Conservation (phyloP, 257 asterid species). For the Plantago ovata region DNA sequence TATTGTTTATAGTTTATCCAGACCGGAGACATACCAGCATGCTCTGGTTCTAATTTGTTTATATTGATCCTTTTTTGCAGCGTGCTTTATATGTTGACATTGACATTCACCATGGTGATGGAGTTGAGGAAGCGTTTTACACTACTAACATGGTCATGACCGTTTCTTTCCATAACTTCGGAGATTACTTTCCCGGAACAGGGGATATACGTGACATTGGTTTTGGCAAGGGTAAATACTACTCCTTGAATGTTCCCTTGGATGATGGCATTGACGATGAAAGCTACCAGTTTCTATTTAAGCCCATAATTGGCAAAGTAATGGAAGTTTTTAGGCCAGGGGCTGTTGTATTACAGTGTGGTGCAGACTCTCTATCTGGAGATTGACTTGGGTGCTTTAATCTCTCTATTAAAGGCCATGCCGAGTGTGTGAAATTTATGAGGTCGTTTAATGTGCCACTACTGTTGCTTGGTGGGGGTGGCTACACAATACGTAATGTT, state of each 20-base stretch:
- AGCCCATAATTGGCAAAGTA: conserved; percentile 58
- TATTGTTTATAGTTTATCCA: too few relatives aligned
- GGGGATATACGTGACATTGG: conserved; percentile 59
- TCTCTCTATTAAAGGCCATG: too few relatives aligned
- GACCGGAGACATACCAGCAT: too few relatives aligned
- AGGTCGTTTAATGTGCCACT: too few relatives aligned
- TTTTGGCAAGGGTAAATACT: conserved; percentile 51
- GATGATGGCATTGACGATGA: conserved; percentile 64
- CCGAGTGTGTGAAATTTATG: too few relatives aligned
- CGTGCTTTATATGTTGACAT: too few relatives aligned
- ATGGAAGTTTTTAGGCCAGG: conserved; percentile 57
- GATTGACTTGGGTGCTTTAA: conserved; percentile 60
- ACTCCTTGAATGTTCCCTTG: conserved; percentile 55
- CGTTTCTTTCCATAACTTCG: conserved; percentile 57
- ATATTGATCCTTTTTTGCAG: conserved; percentile 21
- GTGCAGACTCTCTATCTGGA: conserved; percentile 62
- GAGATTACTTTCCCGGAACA: conserved; percentile 64
- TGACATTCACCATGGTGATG: conserved; percentile 53
- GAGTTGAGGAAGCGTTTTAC: conserved; percentile 63
- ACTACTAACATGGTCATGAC: conserved; percentile 67
- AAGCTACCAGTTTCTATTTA: conserved; percentile 52
- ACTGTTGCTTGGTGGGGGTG: conserved; percentile 71
- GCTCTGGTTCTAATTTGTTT: neutral
- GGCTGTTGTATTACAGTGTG: conserved; percentile 57
- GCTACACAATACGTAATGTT: conserved; percentile 59